Base-by-base conservation (phyloP, 768 basidiomycete species). In the Serendipita vermifera region DNA sequence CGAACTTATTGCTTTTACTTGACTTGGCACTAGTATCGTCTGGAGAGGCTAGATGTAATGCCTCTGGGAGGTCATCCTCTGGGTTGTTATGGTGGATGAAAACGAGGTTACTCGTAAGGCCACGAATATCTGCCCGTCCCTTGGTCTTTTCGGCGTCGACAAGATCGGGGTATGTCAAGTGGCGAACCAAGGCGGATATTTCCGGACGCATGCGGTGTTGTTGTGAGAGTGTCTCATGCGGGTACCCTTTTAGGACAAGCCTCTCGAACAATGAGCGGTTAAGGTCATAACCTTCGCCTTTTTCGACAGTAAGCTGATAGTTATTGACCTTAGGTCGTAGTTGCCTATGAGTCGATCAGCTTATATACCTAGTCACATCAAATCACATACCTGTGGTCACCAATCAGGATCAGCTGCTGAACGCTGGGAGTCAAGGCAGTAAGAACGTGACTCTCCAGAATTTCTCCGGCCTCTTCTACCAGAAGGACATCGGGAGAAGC, bases 181-280 rank as follows among this genome's bases (percentile, higher is more conserved):
- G 62, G 13, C 83, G 75, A 32, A 85, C 73, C 22, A 84, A 68
- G 0, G 72, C 61, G 4, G 84, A 82, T 11, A 85, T 85, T 59
- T 85, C 82, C 0, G 83, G 84, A 5, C 83, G 73, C 84, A 85
- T 85, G 11, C 84, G 77, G 62, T 85, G 83, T 58, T 85, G 84
- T 39, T 73, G 62, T 0, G 60, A 64, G 15, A 85, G 74, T 0
- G 73, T 78, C 43, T 67, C 60, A 62, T 85, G 83, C 0, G 83
- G 83, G 61, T 79, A 85, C 0, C 74, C 77, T 57, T 74, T 73
- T 7, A 77, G 64, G 17, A 84, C 78, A 1, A 85, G 73, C 3
- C 83, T 78, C 59, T 86, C 84, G 60, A 85, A 85, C 0, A 86
- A 68, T 0, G 81, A 83, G 51, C 71, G 68, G 56, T 86, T 85